Percentiles rank a stretch among this genome's conserved stretches.
phyloP scores from a whole-genome alignment of 2,329 filamentous ascomycete species.

The Fusarium armeniacum region DNA sequence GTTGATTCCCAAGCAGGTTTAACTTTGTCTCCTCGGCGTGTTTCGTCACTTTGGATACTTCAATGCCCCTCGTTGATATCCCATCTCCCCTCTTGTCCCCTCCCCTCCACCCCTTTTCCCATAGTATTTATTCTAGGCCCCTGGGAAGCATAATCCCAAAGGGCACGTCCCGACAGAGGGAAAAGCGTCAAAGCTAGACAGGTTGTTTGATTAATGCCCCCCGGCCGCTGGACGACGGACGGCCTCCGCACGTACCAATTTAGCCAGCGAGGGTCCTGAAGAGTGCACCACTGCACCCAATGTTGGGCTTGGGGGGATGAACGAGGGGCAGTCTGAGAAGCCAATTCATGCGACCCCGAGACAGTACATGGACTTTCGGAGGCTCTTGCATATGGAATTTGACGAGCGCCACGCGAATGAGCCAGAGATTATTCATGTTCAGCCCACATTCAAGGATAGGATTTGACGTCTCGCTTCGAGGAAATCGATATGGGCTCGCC shows the following conservation, averaged over 20 bases:
- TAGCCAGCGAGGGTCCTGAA: slow-evolving; percentile 31
- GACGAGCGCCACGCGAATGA: slow-evolving; percentile 33
- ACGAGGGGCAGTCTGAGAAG: slow-evolving; percentile 43
- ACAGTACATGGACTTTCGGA: slow-evolving; percentile 32
- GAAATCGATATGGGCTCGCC: slow-evolving; percentile 9
- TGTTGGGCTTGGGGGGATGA: slow-evolving; percentile 30
- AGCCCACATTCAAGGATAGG: slow-evolving; percentile 4
- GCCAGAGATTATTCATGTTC: slow-evolving; percentile 15
- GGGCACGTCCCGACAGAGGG: slow-evolving; percentile 44
- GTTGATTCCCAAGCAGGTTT: slow-evolving; percentile 16
- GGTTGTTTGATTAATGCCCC: slow-evolving; percentile 46
- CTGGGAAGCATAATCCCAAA: slow-evolving; percentile 40
- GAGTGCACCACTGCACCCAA: slow-evolving; percentile 32
- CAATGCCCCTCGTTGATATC: slow-evolving; percentile 27
- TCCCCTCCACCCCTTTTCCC: slow-evolving; percentile 33
- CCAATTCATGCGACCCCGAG: slow-evolving; percentile 48
- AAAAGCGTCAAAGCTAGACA: slow-evolving; percentile 43
- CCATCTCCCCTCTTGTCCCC: slow-evolving; percentile 20
- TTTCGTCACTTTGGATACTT: slow-evolving; percentile 37
- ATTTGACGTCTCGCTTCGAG: slow-evolving; percentile 11
- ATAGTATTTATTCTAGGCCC: slow-evolving; percentile 22
- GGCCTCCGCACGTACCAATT: slow-evolving; percentile 45
- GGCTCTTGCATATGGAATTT: slow-evolving; percentile 28
- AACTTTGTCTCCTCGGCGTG: slow-evolving; percentile 21
- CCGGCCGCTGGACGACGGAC: slow-evolving; percentile 47